Evolutionary conservation across 169 alveolate species (phyloP), one percentile per base, ranked within the genome.

Genomic region (Plasmodium vinckei): DNA sequence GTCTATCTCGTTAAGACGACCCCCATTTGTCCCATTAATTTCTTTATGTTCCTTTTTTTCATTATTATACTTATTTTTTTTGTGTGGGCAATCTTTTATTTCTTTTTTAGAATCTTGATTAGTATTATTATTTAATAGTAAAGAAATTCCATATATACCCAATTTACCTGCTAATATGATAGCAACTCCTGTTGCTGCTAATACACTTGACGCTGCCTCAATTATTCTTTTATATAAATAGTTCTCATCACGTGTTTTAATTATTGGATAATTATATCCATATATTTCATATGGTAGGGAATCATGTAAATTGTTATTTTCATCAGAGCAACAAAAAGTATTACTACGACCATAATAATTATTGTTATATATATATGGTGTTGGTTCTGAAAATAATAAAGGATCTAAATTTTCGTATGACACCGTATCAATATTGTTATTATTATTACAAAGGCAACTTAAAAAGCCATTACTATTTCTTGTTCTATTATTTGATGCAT

Each of bases 141-240:
- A 47, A 17, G 82, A 69, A 44, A 84, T 84, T 5, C 91, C 91
- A 25, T 84, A 61, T 9, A 69, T 23, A 84, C 75, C 64, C 73
- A 84, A 72, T 60, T 69, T 84, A 0, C 91, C 91, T n/a, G 73
- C 73, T 53, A 84, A 47, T 17, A 84, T 39, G 12, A 84, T 33
- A 69, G 87, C 69, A 21, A 84, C 65, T 21, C 91, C 91, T 13
- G 91, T 54, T 33, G 86, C 72, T 21, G 91, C 91, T 46, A 84
- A 44, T 19, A 69, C 19, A 54, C 67, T 69, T 17, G 91, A 84
- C 1, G 91, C 60, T 4, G 86, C 72, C 21, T 84, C 91, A 9
- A 84, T 84, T 49, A 84, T 25, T 56, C 23, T 57, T 12, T 68
- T 33, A 42, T 47, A 84, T 10, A 84, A 69, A 59, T 69, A 9